A percentile compares a stretch with the other conserved stretches of the same genome.
phyloP scores from a whole-genome alignment of 2,329 filamentous ascomycete genomes.

The Colletotrichum phormii region DNA sequence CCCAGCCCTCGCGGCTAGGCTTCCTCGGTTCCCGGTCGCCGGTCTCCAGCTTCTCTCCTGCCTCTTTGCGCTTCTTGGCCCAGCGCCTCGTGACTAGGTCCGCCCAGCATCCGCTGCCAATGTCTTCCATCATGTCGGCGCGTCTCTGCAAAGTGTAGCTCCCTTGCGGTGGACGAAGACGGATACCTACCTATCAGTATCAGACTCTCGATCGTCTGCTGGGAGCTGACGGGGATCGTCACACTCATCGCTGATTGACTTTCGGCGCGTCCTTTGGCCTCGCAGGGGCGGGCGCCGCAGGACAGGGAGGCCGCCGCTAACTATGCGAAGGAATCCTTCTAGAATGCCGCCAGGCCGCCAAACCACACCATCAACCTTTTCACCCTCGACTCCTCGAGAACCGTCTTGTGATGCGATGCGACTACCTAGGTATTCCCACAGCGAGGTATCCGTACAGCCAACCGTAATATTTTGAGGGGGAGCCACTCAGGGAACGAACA shows the following conservation, averaged over 20 bases:
- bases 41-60: constrained; percentile 1
- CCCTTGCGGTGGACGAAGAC: background rate
- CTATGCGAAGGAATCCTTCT: constrained; percentile 27
- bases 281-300: constrained; percentile 6
- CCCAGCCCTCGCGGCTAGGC: background rate
- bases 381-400: background rate
- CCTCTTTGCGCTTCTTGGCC: constrained; percentile 3
- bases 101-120: background rate
- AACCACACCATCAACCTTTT: constrained; percentile 16
- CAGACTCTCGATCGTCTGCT: background rate
- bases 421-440: background rate
- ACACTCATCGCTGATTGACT: constrained; percentile 7
- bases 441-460: background rate
- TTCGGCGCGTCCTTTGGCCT: background rate
- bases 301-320: constrained; percentile 1
- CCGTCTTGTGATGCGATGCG: background rate
- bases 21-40: background rate
- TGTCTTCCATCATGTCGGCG: background rate
- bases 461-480: background rate
- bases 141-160: background rate
- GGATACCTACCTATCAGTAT: background rate
- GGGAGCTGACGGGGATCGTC: background rate
- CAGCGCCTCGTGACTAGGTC: background rate
- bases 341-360: constrained; percentile 26
- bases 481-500: background rate